Evolutionary conservation across 129 eudicot genomes (phyloP).

Genomic region (Escallonia rubra): DNA sequence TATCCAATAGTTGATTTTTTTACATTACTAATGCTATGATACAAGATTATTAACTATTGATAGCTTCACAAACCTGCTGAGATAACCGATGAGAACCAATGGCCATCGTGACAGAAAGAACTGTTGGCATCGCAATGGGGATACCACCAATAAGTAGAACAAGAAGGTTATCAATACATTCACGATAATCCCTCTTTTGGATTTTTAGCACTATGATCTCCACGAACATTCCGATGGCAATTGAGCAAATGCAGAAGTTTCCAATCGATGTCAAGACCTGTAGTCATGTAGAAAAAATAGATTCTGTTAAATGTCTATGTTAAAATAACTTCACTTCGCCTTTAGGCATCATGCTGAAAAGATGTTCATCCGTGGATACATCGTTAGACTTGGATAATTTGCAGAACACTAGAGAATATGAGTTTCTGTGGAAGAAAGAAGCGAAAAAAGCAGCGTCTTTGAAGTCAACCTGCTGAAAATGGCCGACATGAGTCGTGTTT

Average conservation of each 20-base stretch:
- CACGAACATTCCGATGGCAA: conserved; percentile 41
- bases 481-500: conserved; percentile 40
- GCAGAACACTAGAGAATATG: no score
- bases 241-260: conserved; percentile 53
- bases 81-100: conserved; percentile 51
- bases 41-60: no score
- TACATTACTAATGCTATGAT: no score
- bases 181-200: conserved; percentile 28
- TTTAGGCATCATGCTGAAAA: no score
- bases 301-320: no score
- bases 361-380: no score
- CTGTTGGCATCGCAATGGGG: conserved; percentile 57
- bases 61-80: conserved; percentile 28
- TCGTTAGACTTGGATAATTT: no score
- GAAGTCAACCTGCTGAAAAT: conserved; percentile 36
- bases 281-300: not conserved
- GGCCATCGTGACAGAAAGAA: conserved; percentile 55
- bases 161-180: conserved; percentile 44
- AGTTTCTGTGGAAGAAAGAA: no score
- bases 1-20: no score
- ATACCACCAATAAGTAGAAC: conserved; percentile 51
- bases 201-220: conserved; percentile 34
- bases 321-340: no score
- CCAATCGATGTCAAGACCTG: conserved; percentile 51
- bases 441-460: no score